Evolutionary conservation across 257 asterid genomes (phyloP).

Genomic region (Salvia hispanica): DNA sequence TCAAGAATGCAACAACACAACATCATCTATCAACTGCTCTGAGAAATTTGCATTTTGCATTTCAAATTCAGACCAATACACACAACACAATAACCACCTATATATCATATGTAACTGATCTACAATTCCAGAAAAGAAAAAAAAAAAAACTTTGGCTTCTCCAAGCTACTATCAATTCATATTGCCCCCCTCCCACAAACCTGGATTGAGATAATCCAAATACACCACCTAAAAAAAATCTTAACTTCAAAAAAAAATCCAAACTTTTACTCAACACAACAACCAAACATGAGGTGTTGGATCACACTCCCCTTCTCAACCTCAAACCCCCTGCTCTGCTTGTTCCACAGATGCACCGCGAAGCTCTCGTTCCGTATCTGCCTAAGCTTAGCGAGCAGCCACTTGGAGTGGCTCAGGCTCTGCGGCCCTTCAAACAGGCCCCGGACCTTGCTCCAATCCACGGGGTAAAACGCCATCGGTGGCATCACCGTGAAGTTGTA

Average conservation of each 20-base stretch:
- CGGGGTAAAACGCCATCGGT: conserved; percentile 89
- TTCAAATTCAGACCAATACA: conserved; percentile 24
- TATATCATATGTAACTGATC: conserved; percentile 2
- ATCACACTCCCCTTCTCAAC: conserved; percentile 74
- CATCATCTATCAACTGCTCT: not conserved
- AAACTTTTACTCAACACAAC: conserved; percentile 39
- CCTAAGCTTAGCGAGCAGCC: conserved; percentile 62
- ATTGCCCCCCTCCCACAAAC: conserved; percentile 16
- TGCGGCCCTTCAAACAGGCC: conserved; percentile 64
- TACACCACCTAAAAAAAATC: not conserved
- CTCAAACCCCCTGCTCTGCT: conserved; percentile 66
- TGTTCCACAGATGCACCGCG: conserved; percentile 86
- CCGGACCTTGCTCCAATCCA: conserved; percentile 74
- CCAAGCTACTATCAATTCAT: conserved; percentile 11
- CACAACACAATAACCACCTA: conserved; percentile 1
- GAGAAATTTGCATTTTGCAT: not conserved
- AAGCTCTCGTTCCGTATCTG: conserved; percentile 60
- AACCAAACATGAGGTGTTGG: conserved; percentile 50
- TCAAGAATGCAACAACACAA: not conserved
- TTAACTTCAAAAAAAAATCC: not conserved
- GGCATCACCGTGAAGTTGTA: conserved; percentile 64
- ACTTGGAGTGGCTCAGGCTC: conserved; percentile 50
- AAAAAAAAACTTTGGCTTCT: not conserved
- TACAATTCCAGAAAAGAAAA: not conserved
- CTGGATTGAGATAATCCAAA: conserved; percentile 40